Evolutionary conservation across 257 asterid genomes (phyloP).

Genomic region (Primulina huaijiensis): DNA sequence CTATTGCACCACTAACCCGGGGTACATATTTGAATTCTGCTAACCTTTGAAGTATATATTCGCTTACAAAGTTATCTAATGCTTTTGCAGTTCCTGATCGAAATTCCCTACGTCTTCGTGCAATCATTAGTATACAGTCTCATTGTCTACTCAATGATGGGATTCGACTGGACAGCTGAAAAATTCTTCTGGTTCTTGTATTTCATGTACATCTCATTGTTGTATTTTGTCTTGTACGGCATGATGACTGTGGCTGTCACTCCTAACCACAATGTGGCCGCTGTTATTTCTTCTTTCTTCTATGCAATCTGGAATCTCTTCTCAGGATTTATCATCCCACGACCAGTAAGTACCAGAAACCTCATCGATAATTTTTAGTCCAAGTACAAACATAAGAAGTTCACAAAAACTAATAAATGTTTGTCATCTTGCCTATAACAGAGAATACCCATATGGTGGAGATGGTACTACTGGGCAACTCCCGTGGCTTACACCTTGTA

Average conservation of each 20-base stretch:
- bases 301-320: slow-evolving; percentile 23
- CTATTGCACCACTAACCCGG: background rate
- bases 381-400: background rate
- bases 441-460: slow-evolving; percentile 53
- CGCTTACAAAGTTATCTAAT: background rate
- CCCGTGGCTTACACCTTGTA: slow-evolving; percentile 43
- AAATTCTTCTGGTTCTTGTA: slow-evolving; percentile 25
- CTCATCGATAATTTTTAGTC: background rate
- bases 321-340: slow-evolving; percentile 25
- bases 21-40: slow-evolving; percentile 11
- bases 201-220: slow-evolving; percentile 27
- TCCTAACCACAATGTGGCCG: slow-evolving; percentile 19
- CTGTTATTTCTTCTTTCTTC: slow-evolving; percentile 22
- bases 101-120: slow-evolving; percentile 20
- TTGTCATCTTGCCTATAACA: slow-evolving; percentile 21
- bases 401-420: background rate
- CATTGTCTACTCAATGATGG: slow-evolving; percentile 23
- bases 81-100: slow-evolving; percentile 23
- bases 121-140: slow-evolving; percentile 19
- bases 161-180: slow-evolving; percentile 21
- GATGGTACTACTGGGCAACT: slow-evolving; percentile 40
- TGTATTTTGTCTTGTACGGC: slow-evolving; percentile 18
- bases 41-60: background rate
- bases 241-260: slow-evolving; percentile 27
- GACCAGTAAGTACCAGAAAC: slow-evolving; percentile 15